Conservation (phyloP, 306 rosid genomes). For the Fagus crenata region DNA sequence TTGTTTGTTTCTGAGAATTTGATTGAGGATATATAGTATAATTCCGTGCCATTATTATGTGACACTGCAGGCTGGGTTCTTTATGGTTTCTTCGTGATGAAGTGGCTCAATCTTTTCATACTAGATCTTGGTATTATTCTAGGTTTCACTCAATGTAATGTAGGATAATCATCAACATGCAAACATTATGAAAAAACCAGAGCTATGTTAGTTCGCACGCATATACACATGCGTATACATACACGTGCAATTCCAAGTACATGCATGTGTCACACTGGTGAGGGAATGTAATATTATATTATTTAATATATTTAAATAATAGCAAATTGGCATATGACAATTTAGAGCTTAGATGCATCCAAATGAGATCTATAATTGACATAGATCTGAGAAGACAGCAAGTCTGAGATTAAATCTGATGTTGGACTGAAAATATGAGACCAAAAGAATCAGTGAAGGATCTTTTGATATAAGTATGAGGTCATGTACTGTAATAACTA, state of each 20-base stretch:
- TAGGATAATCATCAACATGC: too few relatives aligned
- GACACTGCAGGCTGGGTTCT: neutral
- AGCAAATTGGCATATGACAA: neutral
- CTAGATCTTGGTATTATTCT: neutral
- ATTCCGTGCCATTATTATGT: neutral
- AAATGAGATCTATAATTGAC: neutral
- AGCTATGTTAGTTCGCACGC: too few relatives aligned
- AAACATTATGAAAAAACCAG: too few relatives aligned
- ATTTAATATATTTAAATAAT: neutral
- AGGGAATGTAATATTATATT: too few relatives aligned
- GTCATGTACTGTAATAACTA: too few relatives aligned
- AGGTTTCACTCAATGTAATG: too few relatives aligned
- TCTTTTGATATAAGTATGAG: neutral
- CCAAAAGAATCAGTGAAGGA: neutral
- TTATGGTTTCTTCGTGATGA: neutral
- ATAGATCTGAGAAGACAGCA: neutral
- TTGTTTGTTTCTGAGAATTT: neutral
- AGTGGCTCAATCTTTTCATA: neutral
- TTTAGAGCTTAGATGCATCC: neutral
- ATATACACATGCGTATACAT: too few relatives aligned
- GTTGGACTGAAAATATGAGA: neutral
- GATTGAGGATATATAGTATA: neutral
- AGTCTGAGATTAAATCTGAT: neutral
- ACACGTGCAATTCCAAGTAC: too few relatives aligned
- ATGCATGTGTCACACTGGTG: too few relatives aligned